Evolutionary conservation across 2,329 filamentous ascomycete species (phyloP).

Genomic region (Exophiala viscosa): DNA sequence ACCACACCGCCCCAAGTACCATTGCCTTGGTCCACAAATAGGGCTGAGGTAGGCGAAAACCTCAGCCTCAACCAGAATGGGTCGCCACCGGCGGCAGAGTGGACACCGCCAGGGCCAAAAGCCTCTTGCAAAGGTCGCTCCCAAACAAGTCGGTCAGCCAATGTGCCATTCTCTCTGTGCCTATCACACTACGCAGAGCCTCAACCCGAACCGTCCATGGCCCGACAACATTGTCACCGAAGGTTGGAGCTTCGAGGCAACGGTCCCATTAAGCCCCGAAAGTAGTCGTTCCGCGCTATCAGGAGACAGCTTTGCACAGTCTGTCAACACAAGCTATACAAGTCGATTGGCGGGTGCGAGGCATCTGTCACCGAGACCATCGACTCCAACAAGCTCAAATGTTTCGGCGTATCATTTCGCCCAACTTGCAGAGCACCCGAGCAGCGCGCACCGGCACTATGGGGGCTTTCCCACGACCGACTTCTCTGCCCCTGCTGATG

Average conservation of each 20-base stretch:
- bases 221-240: not conserved
- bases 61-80: conserved; percentile 15
- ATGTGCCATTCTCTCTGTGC: not conserved
- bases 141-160: not conserved
- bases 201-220: not conserved
- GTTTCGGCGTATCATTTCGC: conserved; percentile 1
- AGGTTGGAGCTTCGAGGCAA: not conserved
- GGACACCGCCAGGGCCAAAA: conserved; percentile 15
- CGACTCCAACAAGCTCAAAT: conserved; percentile 16
- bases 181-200: not conserved
- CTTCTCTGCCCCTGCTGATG: conserved; percentile 1
- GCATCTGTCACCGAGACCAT: conserved; percentile 12
- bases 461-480: not conserved
- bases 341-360: conserved; percentile 9
- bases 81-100: conserved; percentile 14
- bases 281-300: conserved; percentile 13
- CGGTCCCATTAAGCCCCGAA: conserved; percentile 13
- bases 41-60: not conserved
- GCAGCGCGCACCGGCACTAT: not conserved
- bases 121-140: conserved; percentile 4
- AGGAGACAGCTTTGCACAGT: conserved; percentile 4
- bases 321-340: conserved; percentile 10
- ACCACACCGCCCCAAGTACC: not conserved
- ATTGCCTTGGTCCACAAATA: not conserved
- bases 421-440: not conserved